Evolutionary conservation across 2,329 filamentous ascomycete genomes (phyloP).

Genomic region (Aspergillus tubingensis): DNA sequence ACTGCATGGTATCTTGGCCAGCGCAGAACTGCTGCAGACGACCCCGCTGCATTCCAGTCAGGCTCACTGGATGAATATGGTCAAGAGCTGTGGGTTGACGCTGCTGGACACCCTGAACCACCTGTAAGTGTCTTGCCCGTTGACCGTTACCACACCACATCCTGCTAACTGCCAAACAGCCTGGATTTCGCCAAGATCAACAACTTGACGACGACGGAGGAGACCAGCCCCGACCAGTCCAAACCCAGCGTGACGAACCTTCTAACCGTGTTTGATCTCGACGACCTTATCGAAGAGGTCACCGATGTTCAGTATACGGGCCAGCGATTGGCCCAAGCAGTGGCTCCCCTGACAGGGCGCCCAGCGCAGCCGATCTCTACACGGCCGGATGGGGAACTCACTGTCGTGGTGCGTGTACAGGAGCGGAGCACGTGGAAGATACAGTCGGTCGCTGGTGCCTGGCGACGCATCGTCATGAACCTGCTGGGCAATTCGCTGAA

Average conservation of each 20-base stretch:
- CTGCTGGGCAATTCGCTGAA: slow-evolving; percentile 35
- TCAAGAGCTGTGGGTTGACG: slow-evolving; percentile 54
- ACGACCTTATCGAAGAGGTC: slow-evolving; percentile 28
- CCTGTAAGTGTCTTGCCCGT: slow-evolving; percentile 12
- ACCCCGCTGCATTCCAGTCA: slow-evolving; percentile 43
- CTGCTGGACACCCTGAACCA: slow-evolving; percentile 49
- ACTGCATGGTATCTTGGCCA: slow-evolving; percentile 49
- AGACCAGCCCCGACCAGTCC: neutral
- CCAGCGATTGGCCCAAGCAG: slow-evolving; percentile 12
- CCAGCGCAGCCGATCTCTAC: neutral
- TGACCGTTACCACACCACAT: neutral
- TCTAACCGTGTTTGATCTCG: slow-evolving; percentile 29
- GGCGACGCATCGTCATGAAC: slow-evolving; percentile 36
- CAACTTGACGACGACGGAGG: slow-evolving; percentile 17
- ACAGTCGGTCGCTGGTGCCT: slow-evolving; percentile 24
- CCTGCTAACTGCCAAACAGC: neutral
- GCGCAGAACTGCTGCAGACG: slow-evolving; percentile 50
- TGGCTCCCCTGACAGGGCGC: neutral
- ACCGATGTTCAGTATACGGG: slow-evolving; percentile 28
- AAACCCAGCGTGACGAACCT: slow-evolving; percentile 19
- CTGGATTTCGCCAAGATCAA: slow-evolving; percentile 37
- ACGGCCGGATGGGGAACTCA: slow-evolving; percentile 4
- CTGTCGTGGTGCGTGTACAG: slow-evolving; percentile 21
- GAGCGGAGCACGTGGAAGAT: slow-evolving; percentile 26
- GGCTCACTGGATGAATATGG: slow-evolving; percentile 44